Conservation (phyloP, 176 grass and related monocot genomes). For the Carex parvula region DNA sequence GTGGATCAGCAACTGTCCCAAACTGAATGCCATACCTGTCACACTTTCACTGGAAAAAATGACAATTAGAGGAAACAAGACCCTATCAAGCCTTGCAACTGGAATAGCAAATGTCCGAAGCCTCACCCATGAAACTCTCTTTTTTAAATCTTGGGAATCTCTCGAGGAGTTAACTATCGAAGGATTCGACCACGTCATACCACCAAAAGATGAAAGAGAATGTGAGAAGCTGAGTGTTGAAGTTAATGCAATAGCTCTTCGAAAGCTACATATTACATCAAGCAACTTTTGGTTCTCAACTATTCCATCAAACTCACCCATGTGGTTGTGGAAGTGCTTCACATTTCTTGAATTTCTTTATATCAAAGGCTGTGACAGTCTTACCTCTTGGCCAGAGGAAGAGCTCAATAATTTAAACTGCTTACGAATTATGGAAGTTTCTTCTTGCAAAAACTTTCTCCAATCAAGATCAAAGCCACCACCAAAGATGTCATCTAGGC, state of each 20-base stretch:
- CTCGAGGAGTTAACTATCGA: too few relatives aligned
- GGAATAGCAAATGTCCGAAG: too few relatives aligned
- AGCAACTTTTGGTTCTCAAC: background rate
- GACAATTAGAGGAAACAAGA: background rate
- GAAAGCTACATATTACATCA: background rate
- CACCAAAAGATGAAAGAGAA: background rate
- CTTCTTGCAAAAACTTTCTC: background rate
- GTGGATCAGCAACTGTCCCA: background rate
- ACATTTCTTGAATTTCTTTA: background rate
- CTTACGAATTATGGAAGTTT: background rate
- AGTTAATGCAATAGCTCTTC: background rate
- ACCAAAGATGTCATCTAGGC: background rate
- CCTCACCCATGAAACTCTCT: background rate
- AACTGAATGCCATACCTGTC: constrained; percentile 9
- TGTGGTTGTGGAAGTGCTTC: background rate
- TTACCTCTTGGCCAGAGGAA: background rate
- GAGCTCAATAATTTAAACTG: background rate
- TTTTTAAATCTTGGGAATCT: background rate
- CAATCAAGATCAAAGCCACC: background rate
- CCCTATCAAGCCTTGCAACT: background rate
- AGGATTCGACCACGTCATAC: background rate
- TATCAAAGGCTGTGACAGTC: background rate
- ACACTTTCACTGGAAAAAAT: background rate
- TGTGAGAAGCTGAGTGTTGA: background rate
- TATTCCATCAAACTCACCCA: background rate